Evolutionary conservation across 129 eudicot species (phyloP), one percentile per base, ranked within the genome.

Genomic region (Mikania micrantha): DNA sequence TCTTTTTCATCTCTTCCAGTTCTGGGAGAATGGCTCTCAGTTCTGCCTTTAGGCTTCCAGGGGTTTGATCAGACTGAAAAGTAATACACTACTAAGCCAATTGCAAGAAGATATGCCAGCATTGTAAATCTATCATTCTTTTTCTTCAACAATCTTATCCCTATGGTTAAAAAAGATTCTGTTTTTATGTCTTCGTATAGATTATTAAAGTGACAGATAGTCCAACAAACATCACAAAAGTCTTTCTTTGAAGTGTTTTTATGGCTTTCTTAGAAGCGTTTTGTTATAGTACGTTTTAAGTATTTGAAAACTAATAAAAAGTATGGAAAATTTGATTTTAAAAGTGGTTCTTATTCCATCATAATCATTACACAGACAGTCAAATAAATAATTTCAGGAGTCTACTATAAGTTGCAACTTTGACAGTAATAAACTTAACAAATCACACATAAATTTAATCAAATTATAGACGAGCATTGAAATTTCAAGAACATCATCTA

Each of bases 1-100:
- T 81, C 63, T 83, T 87, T 57, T 81, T 81, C 97, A 94, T 89
- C 74, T 86, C 99, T 69, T 94, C 95, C 40, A 90, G 41, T 77
- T 86, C 85, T 16, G 95, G 93, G 60, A 81, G 83, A 71, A 90
- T 77, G 61, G 90, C 75, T 72, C 82, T 75, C 66, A 89, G 90
- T 38, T 89, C 99, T 41, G 66, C 94, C 86, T 94, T 94, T 67
- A 94, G 79, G 75, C 83, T 90, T 74, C 69, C 86, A 73, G 75
- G 73, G 67, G 52, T 83, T 41, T 87, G 83, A 74, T 90, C 95
- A 73, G 83, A 67, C 99, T 94, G 85, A 60, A 76, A 69, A 71
- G 32, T 66, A 69, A 60, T 58, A 48, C 34, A 53, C 7, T 13
- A 59, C 0, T 13, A 34, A 66, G 31, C 63, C 69, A 64, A 7